A percentile compares a stretch with the other conserved stretches of the same genome.
phyloP scores from a whole-genome alignment of 345 rosid genomes.

The Gossypium herbaceum region DNA sequence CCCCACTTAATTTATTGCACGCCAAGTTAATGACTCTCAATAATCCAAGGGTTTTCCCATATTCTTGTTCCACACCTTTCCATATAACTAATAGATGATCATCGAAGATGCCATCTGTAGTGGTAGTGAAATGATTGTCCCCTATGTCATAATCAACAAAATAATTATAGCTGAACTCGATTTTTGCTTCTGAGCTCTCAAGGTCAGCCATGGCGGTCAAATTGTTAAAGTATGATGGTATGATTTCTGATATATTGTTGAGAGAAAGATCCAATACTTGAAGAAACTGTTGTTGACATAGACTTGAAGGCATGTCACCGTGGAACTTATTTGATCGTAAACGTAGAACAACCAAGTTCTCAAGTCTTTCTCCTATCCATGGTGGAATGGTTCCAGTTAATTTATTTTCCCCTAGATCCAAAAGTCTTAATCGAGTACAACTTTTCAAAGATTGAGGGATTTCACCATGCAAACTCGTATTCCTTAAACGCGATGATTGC shows the following conservation, averaged over 20 bases:
- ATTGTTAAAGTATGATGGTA: neutral
- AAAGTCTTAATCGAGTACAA: neutral
- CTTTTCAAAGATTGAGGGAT: neutral
- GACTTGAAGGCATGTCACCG: neutral
- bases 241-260: neutral
- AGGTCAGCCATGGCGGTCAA: neutral
- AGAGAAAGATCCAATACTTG: neutral
- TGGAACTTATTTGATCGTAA: neutral
- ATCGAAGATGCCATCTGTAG: neutral
- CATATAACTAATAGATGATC: neutral
- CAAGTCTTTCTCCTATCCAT: neutral
- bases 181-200: neutral
- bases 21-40: neutral
- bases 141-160: neutral
- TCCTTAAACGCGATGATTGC: neutral
- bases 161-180: fast-evolving
- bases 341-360: neutral
- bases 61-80: neutral
- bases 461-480: neutral
- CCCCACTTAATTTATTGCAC: neutral
- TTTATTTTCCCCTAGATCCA: neutral
- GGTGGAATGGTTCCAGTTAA: neutral
- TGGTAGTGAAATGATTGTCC: neutral
- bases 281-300: neutral
- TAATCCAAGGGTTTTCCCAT: neutral